Percentiles rank a stretch among this genome's conserved stretches.
These are phyloP conservation scores for Mucuna pruriens DNA, from an alignment of 306 rosid genomes.

Conservation along the genomic window DNA sequence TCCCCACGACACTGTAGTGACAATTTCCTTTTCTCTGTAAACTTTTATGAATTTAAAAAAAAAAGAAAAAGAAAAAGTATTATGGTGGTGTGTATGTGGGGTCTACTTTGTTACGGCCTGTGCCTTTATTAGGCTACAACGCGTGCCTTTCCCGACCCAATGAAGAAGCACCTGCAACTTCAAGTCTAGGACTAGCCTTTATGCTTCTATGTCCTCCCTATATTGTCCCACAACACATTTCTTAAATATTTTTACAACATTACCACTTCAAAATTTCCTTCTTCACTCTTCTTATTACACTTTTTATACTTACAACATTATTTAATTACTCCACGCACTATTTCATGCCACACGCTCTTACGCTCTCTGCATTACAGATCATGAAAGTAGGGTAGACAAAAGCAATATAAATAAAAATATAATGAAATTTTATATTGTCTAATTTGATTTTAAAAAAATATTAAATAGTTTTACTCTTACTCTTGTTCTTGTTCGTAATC, in stretches of 20 bases:
- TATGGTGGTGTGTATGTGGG: constrained; percentile 30
- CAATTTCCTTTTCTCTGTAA: not conserved
- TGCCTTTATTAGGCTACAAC: constrained; percentile 56
- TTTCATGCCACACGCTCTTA: too few relatives aligned
- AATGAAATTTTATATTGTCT: too few relatives aligned
- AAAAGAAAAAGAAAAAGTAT: not conserved
- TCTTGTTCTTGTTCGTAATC: too few relatives aligned
- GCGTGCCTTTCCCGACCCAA: constrained; percentile 46
- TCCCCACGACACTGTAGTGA: not conserved
- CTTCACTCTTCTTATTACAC: too few relatives aligned
- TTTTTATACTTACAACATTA: not conserved
- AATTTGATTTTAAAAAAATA: too few relatives aligned
- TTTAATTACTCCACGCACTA: too few relatives aligned
- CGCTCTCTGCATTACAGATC: too few relatives aligned
- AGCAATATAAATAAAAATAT: too few relatives aligned
- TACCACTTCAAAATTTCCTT: not conserved
- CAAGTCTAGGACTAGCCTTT: not conserved
- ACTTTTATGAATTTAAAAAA: not conserved
- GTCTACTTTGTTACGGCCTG: constrained; percentile 44
- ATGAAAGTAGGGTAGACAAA: too few relatives aligned
- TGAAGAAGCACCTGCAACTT: constrained; percentile 19
- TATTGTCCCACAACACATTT: not conserved
- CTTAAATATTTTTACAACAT: not conserved
- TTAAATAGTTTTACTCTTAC: too few relatives aligned
- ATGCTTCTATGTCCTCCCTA: constrained; percentile 9